These are phyloP conservation scores for Diutina neorugosa DNA, from an alignment of 1,139 yeast genomes.

Conservation along the genomic window DNA sequence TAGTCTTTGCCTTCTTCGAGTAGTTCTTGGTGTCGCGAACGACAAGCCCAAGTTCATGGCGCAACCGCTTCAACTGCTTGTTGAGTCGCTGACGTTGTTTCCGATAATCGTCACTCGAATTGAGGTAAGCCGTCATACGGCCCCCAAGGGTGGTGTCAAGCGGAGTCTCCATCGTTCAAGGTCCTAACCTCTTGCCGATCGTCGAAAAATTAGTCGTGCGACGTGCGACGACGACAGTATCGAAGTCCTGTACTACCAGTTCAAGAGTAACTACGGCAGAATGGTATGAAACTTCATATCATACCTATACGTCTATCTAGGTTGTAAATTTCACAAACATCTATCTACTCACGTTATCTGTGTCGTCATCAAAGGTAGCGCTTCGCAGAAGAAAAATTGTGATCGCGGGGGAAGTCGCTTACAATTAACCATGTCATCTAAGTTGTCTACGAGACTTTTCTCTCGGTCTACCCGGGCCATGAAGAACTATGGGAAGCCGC, in stretches of 20 bases:
- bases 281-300: too few species aligned
- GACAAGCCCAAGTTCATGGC: slow-evolving; percentile 44
- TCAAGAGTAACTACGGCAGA: not conserved
- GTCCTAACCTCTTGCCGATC: not conserved
- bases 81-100: slow-evolving; percentile 35
- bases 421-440: not conserved
- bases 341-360: too few species aligned
- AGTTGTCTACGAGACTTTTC: not conserved
- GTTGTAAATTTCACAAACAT: too few species aligned
- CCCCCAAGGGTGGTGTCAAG: slow-evolving; percentile 33
- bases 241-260: not conserved
- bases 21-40: slow-evolving; percentile 49
- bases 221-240: not conserved
- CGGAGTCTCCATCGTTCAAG: slow-evolving; percentile 13
- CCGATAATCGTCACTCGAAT: slow-evolving; percentile 38
- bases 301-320: too few species aligned
- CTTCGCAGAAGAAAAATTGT: not conserved
- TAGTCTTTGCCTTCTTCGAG: slow-evolving; percentile 28
- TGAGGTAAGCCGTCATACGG: slow-evolving; percentile 36
- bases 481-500: not conserved
- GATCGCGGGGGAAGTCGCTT: not conserved
- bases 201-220: not conserved
- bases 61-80: slow-evolving; percentile 40
- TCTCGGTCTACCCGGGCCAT: not conserved
- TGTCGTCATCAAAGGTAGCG: not conserved